A percentile compares a stretch with the other conserved stretches of the same genome.
Conservation (phyloP, 345 rosid species). For the Leavenworthia alabamica region DNA sequence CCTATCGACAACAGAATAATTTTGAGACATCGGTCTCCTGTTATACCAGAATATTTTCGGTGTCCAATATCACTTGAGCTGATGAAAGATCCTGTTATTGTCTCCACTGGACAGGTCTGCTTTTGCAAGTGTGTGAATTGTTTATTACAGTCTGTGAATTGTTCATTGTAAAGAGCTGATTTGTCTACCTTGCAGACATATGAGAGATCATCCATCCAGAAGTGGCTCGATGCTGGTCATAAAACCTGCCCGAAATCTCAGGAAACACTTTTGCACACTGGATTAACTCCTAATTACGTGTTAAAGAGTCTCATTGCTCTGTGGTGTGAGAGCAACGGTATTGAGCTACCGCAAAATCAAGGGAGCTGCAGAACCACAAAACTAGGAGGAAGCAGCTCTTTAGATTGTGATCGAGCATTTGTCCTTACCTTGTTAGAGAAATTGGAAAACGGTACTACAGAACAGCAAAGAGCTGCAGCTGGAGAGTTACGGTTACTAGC, state of each 20-base stretch:
- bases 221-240: slow-evolving; percentile 97
- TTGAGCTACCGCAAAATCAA: slow-evolving; percentile 78
- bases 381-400: slow-evolving; percentile 45
- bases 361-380: slow-evolving; percentile 50
- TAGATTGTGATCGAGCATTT: slow-evolving; percentile 77
- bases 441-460: slow-evolving; percentile 53
- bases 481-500: slow-evolving; percentile 95
- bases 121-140: not conserved
- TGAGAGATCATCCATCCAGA: slow-evolving; percentile 91
- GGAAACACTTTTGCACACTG: slow-evolving; percentile 80
- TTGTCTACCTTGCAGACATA: slow-evolving; percentile 62
- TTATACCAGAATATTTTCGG: slow-evolving; percentile 93
- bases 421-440: slow-evolving; percentile 56
- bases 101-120: slow-evolving; percentile 94
- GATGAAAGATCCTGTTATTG: slow-evolving; percentile 97
- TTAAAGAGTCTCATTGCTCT: slow-evolving; percentile 84
- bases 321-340: slow-evolving; percentile 96
- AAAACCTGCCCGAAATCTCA: slow-evolving; percentile 97
- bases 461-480: slow-evolving; percentile 88
- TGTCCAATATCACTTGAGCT: slow-evolving; percentile 97
- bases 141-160: not conserved
- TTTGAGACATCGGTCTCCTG: slow-evolving; percentile 78
- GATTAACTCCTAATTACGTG: slow-evolving; percentile 84
- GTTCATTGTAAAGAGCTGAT: slow-evolving; percentile 13
- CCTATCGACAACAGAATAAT: slow-evolving; percentile 40